These are phyloP conservation scores for Lithohypha guttulata DNA, from an alignment of 2,329 filamentous ascomycete species.

Conservation along the genomic window DNA sequence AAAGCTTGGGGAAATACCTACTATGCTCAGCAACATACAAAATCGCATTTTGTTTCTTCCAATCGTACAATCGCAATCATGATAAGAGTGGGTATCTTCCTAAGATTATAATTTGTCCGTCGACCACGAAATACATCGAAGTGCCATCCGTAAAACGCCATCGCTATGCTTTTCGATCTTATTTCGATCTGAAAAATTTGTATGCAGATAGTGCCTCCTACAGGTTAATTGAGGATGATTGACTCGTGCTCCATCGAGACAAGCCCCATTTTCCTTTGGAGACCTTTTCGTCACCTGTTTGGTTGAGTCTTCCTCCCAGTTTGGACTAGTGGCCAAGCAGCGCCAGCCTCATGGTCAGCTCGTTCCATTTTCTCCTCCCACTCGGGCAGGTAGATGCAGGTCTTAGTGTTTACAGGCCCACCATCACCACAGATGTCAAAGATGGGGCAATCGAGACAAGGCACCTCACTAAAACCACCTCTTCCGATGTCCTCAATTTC, in stretches of 20 bases:
- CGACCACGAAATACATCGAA: slow-evolving; percentile 53
- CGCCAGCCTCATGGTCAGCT: slow-evolving; percentile 16
- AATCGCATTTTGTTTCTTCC: too few species aligned
- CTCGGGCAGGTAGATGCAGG: slow-evolving; percentile 80
- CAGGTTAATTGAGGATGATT: neutral
- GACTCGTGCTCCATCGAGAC: neutral
- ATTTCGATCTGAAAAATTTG: too few species aligned
- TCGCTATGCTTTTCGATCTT: slow-evolving; percentile 7
- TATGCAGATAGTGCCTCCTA: too few species aligned
- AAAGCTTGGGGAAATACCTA: too few species aligned
- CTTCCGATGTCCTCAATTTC: slow-evolving; percentile 34
- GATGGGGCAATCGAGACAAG: slow-evolving; percentile 84
- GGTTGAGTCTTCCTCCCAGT: slow-evolving; percentile 2
- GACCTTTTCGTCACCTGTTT: neutral
- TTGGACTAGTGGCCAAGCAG: slow-evolving; percentile 5
- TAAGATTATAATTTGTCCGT: too few species aligned
- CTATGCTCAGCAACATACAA: too few species aligned
- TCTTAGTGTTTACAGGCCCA: slow-evolving; percentile 78
- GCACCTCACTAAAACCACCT: slow-evolving; percentile 69
- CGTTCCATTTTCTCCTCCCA: slow-evolving; percentile 51
- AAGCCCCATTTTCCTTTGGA: neutral
- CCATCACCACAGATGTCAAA: slow-evolving; percentile 87
- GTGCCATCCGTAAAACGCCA: slow-evolving; percentile 36
- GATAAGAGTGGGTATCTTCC: too few species aligned
- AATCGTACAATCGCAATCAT: too few species aligned